phyloP scores from a whole-genome alignment of 805 yeast species.

The Kockiozyma suomiensis region DNA sequence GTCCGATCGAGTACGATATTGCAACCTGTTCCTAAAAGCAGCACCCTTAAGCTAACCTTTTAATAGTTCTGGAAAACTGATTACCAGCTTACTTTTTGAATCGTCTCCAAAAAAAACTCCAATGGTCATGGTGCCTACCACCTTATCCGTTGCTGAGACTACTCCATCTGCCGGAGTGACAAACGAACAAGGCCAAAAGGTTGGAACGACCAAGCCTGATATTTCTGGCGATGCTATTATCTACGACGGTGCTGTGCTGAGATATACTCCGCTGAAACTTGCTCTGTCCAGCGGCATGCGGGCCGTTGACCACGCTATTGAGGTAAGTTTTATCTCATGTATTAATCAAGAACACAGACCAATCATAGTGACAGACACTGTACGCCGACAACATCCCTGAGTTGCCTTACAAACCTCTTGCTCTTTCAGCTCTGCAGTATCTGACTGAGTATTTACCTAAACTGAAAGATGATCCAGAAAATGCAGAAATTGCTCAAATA shows the following conservation, averaged over 20 bases:
- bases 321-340: neutral
- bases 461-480: neutral
- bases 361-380: neutral
- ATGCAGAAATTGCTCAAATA: neutral
- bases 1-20: constrained; percentile 16
- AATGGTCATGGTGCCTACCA: constrained; percentile 4
- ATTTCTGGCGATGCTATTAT: constrained; percentile 1
- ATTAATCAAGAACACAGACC: neutral
- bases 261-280: constrained; percentile 4
- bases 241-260: constrained; percentile 2
- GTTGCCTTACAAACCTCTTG: constrained; percentile 9
- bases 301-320: constrained; percentile 18
- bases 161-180: constrained; percentile 7
- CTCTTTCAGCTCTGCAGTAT: neutral
- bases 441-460: constrained; percentile 6
- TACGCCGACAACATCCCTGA: neutral
- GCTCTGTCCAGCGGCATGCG: constrained; percentile 1
- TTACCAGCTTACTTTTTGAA: neutral
- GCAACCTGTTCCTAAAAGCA: neutral
- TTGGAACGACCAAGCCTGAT: neutral
- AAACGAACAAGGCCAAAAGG: constrained; percentile 7
- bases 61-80: constrained; percentile 8
- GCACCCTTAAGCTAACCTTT: neutral
- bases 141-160: constrained; percentile 13
- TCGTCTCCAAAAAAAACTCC: neutral